A percentile compares a stretch with the other conserved stretches of the same genome.
These are phyloP conservation scores for Plectranthus barbatus DNA, from an alignment of 257 asterid genomes.

Conservation along the genomic window DNA sequence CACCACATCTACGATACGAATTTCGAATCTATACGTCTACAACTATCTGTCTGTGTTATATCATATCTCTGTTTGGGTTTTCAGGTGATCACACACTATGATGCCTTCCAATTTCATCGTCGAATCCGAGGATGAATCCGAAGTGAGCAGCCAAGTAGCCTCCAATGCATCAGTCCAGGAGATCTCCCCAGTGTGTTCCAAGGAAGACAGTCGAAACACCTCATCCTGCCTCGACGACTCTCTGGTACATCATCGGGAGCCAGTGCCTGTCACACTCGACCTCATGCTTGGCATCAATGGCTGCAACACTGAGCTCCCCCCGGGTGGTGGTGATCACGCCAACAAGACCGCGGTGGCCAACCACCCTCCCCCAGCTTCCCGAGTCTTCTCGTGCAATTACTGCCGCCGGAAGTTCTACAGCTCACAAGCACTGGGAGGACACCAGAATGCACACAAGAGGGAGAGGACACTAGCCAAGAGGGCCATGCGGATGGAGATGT, in stretches of 20 bases:
- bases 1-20: too few relatives aligned
- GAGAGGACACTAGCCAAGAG: conserved; percentile 83
- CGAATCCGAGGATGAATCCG: conserved; percentile 80
- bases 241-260: not conserved
- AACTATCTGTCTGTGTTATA: too few relatives aligned
- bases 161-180: conserved; percentile 50
- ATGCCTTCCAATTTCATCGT: conserved; percentile 40
- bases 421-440: conserved; percentile 95
- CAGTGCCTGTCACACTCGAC: conserved; percentile 47
- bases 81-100: conserved; percentile 26
- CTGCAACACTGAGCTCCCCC: conserved; percentile 16
- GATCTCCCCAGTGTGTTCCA: conserved; percentile 31
- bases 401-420: conserved; percentile 90
- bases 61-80: not conserved
- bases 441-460: conserved; percentile 92
- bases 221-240: conserved; percentile 28
- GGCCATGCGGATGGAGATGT: conserved; percentile 83
- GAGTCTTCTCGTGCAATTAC: conserved; percentile 86
- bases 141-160: conserved; percentile 58
- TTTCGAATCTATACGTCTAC: too few relatives aligned
- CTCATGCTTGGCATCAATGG: conserved; percentile 57
- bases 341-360: conserved; percentile 14
- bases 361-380: conserved; percentile 29
- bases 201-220: conserved; percentile 31
- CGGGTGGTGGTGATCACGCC: conserved; percentile 5